Base-by-base conservation (phyloP, 768 basidiomycete genomes). In the Scleroderma citrinum region DNA sequence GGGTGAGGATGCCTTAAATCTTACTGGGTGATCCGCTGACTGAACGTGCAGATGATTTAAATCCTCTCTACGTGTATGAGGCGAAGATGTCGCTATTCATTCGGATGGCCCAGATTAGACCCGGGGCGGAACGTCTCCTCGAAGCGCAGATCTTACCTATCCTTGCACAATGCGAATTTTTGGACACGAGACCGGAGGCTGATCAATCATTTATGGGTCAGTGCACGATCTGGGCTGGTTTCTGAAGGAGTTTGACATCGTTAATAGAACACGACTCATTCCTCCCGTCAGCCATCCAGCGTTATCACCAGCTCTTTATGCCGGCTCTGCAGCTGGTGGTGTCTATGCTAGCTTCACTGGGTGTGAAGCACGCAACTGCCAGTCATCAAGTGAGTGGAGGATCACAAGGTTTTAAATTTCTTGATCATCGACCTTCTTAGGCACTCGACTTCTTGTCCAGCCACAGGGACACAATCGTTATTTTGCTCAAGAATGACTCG, bases 61-160 rank as follows among this genome's bases (percentile, higher is more conserved):
- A 95, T 59, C 76, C 91, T 0, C 72, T 94, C 35, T 98, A 96
- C 67, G 88, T 97, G 13, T 97, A 92, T 58, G 95, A 97, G 62
- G 81, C 93, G 13, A 95, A 95, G 68, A 85, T 95, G 81, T 89
- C 93, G 3, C 70, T 96, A 53, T 81, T 97, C 50, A 78, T 87
- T 23, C 80, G 91, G 26, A 80, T 96, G 69, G 81, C 91, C 0
- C 86, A 93, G 62, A 87, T 83, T 3, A 76, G 87, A 39, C 70
- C 76, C 50, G 95, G 94, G 2, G 92, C 92, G 2, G 93, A 96
- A 59, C 78, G 83, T 38, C 68, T 97, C 20, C 65, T 96, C 5
- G 90, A 92, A 49, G 77, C 82, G 1, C 87, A 88, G 47, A 56
- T 92, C 2, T 73, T 96, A 10, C 76, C 82, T 3, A 74, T 81